These are phyloP conservation scores for Buxus sempervirens DNA, from an alignment of 164 flowering plant species.

Conservation along the genomic window DNA sequence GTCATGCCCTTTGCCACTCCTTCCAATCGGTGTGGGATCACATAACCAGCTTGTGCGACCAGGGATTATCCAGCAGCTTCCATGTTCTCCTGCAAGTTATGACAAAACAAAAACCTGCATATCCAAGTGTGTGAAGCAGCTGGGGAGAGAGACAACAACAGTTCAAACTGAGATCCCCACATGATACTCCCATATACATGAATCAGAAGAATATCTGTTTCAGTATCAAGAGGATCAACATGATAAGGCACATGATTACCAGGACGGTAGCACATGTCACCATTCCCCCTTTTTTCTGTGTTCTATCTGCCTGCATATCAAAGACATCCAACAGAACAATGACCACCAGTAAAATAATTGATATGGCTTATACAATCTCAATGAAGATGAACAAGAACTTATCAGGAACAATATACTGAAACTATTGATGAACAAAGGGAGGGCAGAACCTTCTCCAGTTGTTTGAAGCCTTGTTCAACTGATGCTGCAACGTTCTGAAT, in stretches of 20 bases:
- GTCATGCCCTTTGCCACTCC: too few relatives aligned
- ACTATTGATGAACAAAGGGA: not conserved
- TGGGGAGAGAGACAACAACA: too few relatives aligned
- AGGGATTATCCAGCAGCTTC: too few relatives aligned
- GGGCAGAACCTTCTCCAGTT: constrained; percentile 69
- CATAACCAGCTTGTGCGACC: too few relatives aligned
- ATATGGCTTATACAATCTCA: not conserved
- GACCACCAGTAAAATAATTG: not conserved
- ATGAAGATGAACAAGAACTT: not conserved
- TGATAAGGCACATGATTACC: constrained; percentile 79
- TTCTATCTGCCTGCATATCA: constrained; percentile 78
- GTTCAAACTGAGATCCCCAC: too few relatives aligned
- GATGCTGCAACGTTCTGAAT: constrained; percentile 88
- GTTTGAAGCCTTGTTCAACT: constrained; percentile 87
- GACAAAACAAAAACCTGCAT: too few relatives aligned
- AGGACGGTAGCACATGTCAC: constrained; percentile 86
- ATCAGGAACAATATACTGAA: not conserved
- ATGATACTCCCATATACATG: not conserved
- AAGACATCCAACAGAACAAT: not conserved
- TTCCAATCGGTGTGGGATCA: too few relatives aligned
- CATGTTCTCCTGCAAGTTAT: too few relatives aligned
- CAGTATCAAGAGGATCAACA: constrained; percentile 78
- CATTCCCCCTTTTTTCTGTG: constrained; percentile 90
- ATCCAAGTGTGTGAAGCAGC: too few relatives aligned
- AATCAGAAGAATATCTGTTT: constrained; percentile 70